Base-by-base conservation (phyloP, 2,329 filamentous ascomycete genomes). In the Botrytis cinerea region DNA sequence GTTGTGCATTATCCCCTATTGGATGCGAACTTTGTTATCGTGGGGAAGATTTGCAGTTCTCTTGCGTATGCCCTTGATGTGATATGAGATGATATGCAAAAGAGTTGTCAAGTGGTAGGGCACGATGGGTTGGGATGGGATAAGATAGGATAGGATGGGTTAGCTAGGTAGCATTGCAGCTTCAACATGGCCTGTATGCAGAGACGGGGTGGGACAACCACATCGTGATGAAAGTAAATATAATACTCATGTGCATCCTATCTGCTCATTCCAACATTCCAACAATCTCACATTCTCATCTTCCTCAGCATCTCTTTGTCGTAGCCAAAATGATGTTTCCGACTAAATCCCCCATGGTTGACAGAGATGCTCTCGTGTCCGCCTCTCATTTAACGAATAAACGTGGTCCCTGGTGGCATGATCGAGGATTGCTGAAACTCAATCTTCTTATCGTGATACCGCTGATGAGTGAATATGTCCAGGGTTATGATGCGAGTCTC, bases 401-500 rank as follows among this genome's bases (percentile, higher is more conserved):
- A 67, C 35, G 43, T 7, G 75, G 71, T 12, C 75, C 66, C 14
- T 74, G 74, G 75, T 75, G 73, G 73, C 75, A 77, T 25, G 74
- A 77, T 51, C 69, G 62, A 8, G 75, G 76, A 18, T 59, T 75
- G 7, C 63, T 73, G 2, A 70, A 67, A 20, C 63, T 75, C 32
- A 76, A 74, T 57, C 72, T 76, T 32, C 64, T 76, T n/a, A 70
- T 77, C n/a, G 63, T 77, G 35, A 75, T 76, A 54, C 75, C 76
- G 1, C 51, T 76, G 45, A 76, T 75, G 75, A 77, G 76, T 70
- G 75, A 77, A 61, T 76, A 75, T 73, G 74, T 77, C 28, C 76
- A 76, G 70, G 75, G 74, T 12, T 77, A 77, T 45, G 73, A 75
- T 35, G 59, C 72, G 6, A 71, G 63, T 72, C 54, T 77, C 9